A percentile compares a stretch with the other conserved stretches of the same genome.
Evolutionary conservation across 2,329 filamentous ascomycete genomes (phyloP).

Genomic region (Camillea tinctor): DNA sequence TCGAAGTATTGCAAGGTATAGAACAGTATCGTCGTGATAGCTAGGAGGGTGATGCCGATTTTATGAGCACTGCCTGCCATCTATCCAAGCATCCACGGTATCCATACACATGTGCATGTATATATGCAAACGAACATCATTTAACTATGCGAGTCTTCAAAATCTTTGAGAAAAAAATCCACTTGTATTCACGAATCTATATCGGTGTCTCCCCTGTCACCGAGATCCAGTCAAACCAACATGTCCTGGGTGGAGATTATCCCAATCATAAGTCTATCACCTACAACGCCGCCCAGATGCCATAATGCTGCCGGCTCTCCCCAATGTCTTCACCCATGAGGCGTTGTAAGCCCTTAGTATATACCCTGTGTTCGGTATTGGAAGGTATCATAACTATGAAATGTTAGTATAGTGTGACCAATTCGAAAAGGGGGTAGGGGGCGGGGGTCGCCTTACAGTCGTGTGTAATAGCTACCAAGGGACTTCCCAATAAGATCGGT

Average conservation of each 20-base stretch:
- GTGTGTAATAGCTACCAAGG: constrained; percentile 82
- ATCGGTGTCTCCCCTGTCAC: constrained; percentile 12
- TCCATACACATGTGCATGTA: not conserved
- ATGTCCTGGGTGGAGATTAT: constrained; percentile 24
- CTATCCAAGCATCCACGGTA: not conserved
- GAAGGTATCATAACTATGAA: constrained; percentile 72
- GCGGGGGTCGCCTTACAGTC: constrained; percentile 59
- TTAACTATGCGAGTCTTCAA: not conserved
- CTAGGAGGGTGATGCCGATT: not conserved
- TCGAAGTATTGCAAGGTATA: not conserved
- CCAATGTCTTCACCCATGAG: constrained; percentile 10
- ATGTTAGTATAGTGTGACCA: constrained; percentile 11
- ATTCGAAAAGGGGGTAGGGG: constrained; percentile 4
- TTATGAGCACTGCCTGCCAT: not conserved
- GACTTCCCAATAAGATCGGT: constrained; percentile 77
- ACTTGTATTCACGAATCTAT: constrained; percentile 20
- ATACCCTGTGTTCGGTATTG: constrained; percentile 87
- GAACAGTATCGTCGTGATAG: not conserved
- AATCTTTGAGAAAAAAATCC: constrained; percentile 12
- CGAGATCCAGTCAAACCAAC: constrained; percentile 25
- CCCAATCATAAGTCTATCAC: constrained; percentile 29
- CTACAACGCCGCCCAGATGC: constrained; percentile 35
- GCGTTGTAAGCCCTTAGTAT: constrained; percentile 53
- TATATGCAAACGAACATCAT: not conserved
- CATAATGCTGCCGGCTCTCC: constrained; percentile 23